Evolutionary conservation across 2,329 filamentous ascomycete species (phyloP), one percentile per base, ranked within the genome.

Genomic region (Cercospora janseana): DNA sequence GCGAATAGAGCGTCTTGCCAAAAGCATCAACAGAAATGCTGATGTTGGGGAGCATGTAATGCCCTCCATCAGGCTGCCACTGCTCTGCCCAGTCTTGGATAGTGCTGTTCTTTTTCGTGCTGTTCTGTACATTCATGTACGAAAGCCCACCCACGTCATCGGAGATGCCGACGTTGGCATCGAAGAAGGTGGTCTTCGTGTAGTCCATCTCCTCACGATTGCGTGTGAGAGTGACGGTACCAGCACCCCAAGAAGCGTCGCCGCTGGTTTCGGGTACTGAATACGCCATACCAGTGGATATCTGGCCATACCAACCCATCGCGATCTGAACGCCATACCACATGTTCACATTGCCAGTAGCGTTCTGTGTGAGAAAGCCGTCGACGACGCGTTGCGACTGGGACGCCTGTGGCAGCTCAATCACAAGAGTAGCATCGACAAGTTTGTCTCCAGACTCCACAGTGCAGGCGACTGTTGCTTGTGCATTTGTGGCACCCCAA

Each of bases 1-100:
- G 31, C 13, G 48, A 46, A 26, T 51, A 51, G 24, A 51, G 40
- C n/a, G 48, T 26, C 28, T 51, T 51, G 24, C 48, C 48, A 26
- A 51, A 51, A 4, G 48, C 41, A 26, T 51, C 48, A 7, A 46
- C 41, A 10, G 48, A 38, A 10, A 26, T 46, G 26, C 40, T 45
- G 32, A 51, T 51, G n/a, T 51, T 51, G 10, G 48, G 48, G 4
- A 51, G 21, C 6, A 24, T 23, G 18, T 38, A 46, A 3, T 27
- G 13, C 6, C 23, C 29, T n/a, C 29, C 20, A 9, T 24, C 35
- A 7, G 23, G 4, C n/a, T 21, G 6, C 20, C 24, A 26, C 12
- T 50, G 47, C 12, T 50, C 20, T 16, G 31, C 13, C 48, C 48
- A 51, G 28, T 51, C 48, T 40, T 46, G 6, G 4, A 51, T 31